Conservation (phyloP, 1,284 basidiomycete genomes). For the Pterulicium gracile region DNA sequence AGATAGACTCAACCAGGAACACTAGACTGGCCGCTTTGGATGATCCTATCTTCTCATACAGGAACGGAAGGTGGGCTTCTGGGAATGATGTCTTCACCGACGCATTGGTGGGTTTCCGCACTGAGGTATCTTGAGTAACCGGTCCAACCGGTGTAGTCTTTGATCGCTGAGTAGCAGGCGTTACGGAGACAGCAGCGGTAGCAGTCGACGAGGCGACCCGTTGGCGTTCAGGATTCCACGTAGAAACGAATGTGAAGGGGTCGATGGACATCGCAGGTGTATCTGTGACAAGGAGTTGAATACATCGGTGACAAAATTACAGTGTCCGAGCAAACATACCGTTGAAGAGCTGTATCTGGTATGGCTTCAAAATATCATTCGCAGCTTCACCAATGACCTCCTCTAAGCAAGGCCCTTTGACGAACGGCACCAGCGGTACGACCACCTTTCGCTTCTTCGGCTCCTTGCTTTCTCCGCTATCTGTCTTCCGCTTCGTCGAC, state of each 20-base stretch:
- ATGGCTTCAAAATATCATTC: constrained; percentile 54
- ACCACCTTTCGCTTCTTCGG: constrained; percentile 64
- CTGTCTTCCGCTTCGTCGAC: constrained; percentile 42
- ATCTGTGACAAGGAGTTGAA: constrained; percentile 45
- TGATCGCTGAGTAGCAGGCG: background rate
- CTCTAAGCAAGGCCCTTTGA: constrained; percentile 74
- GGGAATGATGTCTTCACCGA: constrained; percentile 57
- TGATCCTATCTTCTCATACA: constrained; percentile 46
- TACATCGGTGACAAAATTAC: constrained; percentile 5
- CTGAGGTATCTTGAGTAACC: background rate
- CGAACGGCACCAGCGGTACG: constrained; percentile 63
- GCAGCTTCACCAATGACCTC: constrained; percentile 44
- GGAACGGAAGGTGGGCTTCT: constrained; percentile 43
- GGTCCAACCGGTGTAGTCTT: background rate
- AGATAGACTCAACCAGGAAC: constrained; percentile 60
- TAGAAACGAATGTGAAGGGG: constrained; percentile 66
- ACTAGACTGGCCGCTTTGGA: constrained; percentile 48
- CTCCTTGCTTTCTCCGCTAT: constrained; percentile 25
- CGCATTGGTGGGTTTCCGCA: constrained; percentile 24
- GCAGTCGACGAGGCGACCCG: background rate
- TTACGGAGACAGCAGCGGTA: background rate
- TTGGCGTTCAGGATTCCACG: constrained; percentile 15
- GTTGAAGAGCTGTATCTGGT: constrained; percentile 69
- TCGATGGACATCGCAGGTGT: constrained; percentile 54
- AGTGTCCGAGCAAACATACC: constrained; percentile 32